Evolutionary conservation across 2,329 filamentous ascomycete species (phyloP).

Genomic region (Pyricularia pennisetigena): DNA sequence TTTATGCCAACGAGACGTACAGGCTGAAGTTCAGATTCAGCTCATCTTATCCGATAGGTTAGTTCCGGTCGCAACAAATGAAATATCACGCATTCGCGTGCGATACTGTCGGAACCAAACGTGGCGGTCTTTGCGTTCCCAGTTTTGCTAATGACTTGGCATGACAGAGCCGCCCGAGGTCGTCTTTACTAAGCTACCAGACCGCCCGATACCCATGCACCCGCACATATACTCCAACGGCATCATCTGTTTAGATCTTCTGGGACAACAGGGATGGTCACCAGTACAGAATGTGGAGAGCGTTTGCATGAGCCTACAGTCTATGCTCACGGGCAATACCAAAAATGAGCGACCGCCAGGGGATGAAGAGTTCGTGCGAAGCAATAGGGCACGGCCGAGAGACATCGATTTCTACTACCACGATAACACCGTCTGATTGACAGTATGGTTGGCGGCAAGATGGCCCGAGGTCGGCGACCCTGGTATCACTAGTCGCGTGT

Average conservation of each 20-base stretch:
- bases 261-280: constrained; percentile 83
- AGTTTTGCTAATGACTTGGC: neutral
- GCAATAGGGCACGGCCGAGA: constrained; percentile 67
- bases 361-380: constrained; percentile 78
- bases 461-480: neutral
- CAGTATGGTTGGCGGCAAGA: neutral
- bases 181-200: constrained; percentile 61
- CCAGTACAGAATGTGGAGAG: constrained; percentile 96
- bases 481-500: neutral
- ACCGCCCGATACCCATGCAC: constrained; percentile 76
- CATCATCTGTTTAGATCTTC: constrained; percentile 93
- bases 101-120: neutral
- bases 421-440: constrained; percentile 61
- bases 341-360: constrained; percentile 86
- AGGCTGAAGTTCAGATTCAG: constrained; percentile 83
- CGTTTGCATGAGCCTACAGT: constrained; percentile 94
- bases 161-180: constrained; percentile 82
- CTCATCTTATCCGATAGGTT: constrained; percentile 82
- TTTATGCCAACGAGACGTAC: constrained; percentile 74
- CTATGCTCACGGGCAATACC: constrained; percentile 92
- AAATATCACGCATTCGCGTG: neutral
- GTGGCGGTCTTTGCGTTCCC: neutral
- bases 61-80: constrained; percentile 10
- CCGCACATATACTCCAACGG: constrained; percentile 98
- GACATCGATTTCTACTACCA: constrained; percentile 95